Evolutionary conservation across 2,329 filamentous ascomycete genomes (phyloP).

Genomic region (Penicillium sp.): DNA sequence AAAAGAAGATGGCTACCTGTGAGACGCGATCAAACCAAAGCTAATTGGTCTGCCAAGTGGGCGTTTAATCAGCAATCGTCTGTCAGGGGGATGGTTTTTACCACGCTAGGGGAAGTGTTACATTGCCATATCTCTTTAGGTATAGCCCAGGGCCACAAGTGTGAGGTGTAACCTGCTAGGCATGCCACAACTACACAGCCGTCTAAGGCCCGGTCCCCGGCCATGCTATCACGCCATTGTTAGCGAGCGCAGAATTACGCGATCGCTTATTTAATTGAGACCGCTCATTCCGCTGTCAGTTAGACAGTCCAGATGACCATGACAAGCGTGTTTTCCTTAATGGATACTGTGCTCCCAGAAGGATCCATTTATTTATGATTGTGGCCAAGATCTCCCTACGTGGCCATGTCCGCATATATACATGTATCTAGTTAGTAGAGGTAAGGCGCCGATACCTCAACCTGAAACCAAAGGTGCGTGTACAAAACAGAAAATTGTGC

Average conservation of each 20-base stretch:
- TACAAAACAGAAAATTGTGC: neutral
- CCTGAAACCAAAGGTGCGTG: neutral
- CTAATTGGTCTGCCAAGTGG: neutral
- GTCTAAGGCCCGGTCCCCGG: neutral
- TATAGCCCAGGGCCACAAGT: neutral
- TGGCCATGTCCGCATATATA: neutral
- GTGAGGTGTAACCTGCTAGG: neutral
- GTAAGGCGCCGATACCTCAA: neutral
- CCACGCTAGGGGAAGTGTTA: neutral
- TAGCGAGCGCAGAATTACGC: neutral
- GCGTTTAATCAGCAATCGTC: neutral
- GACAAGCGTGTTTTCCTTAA: neutral
- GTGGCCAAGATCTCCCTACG: neutral
- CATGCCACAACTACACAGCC: neutral
- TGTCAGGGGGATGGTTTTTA: neutral
- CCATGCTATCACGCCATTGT: neutral
- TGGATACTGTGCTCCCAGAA: no score
- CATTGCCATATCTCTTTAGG: neutral
- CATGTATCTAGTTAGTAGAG: neutral
- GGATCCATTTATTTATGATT: no score
- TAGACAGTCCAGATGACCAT: neutral
- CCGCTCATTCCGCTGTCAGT: no score
- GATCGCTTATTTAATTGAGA: neutral
- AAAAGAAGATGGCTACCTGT: neutral
- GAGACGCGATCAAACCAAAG: neutral